These are phyloP conservation scores for Termitomyces sp. DNA, from an alignment of 768 basidiomycete genomes.

Conservation along the genomic window DNA sequence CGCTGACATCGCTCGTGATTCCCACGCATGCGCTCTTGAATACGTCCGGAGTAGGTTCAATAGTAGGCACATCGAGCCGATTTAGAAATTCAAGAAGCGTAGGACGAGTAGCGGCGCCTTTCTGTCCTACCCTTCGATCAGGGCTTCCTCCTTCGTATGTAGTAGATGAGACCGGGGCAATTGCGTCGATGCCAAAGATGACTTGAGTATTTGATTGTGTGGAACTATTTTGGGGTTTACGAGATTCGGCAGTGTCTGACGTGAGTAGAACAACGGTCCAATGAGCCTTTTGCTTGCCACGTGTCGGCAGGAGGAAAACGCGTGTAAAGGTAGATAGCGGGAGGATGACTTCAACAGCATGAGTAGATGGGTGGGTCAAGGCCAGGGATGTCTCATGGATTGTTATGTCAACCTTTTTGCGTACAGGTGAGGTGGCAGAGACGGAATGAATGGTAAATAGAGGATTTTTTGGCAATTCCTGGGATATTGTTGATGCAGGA, in stretches of 20 bases:
- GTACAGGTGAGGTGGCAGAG: conserved; percentile 69
- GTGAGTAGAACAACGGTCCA: conserved; percentile 70
- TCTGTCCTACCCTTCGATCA: conserved; percentile 29
- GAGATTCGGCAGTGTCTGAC: conserved; percentile 47
- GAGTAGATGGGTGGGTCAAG: conserved; percentile 49
- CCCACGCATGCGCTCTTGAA: conserved; percentile 55
- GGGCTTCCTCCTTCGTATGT: conserved; percentile 26
- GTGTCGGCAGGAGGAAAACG: conserved; percentile 70
- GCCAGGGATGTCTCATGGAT: conserved; percentile 48
- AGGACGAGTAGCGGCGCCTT: conserved; percentile 52
- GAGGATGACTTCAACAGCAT: conserved; percentile 45
- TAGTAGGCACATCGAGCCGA: conserved; percentile 37
- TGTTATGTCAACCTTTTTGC: conserved; percentile 72
- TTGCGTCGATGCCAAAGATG: conserved; percentile 70
- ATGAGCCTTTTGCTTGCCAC: conserved; percentile 67
- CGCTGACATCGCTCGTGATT: conserved; percentile 28
- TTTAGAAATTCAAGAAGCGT: conserved; percentile 50
- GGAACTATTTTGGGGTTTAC: conserved; percentile 28
- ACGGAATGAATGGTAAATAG: conserved; percentile 60
- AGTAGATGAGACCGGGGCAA: conserved; percentile 41
- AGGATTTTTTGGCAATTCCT: conserved; percentile 35
- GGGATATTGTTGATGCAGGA: conserved; percentile 10
- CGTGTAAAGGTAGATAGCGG: conserved; percentile 50
- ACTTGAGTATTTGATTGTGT: conserved; percentile 45
- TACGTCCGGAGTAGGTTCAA: conserved; percentile 45